phyloP scores from a whole-genome alignment of 1,284 basidiomycete genomes.

The Trichosporon faecale region DNA sequence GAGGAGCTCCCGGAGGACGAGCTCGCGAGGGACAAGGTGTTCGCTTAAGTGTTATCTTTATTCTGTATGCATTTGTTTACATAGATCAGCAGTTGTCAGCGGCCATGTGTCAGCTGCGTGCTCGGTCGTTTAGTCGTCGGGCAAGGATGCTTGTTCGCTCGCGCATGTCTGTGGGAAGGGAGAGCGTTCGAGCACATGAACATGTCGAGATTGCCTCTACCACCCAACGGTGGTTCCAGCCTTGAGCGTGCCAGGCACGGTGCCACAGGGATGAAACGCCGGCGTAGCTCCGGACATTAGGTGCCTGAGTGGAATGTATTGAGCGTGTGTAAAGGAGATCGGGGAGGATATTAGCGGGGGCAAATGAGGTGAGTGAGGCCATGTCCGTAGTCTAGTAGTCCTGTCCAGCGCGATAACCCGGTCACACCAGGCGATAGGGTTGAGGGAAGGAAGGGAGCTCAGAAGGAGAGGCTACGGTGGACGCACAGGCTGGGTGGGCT shows the following conservation, averaged over 20 bases:
- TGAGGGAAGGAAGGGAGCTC: neutral
- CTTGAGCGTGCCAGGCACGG: neutral
- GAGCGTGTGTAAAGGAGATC: neutral
- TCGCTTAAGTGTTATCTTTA: slow-evolving; percentile 58
- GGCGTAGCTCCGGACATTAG: slow-evolving; percentile 7
- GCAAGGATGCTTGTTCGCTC: no score
- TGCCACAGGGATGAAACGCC: slow-evolving; percentile 2
- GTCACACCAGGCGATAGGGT: neutral
- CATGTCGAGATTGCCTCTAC: neutral
- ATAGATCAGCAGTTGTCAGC: neutral
- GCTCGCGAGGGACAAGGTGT: slow-evolving; percentile 81
- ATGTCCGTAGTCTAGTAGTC: no score
- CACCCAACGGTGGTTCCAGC: neutral
- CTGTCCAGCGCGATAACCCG: neutral
- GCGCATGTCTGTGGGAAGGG: no score
- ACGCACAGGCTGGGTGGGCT: slow-evolving; percentile 9
- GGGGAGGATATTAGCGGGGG: neutral
- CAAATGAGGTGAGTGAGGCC: neutral
- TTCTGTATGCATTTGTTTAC: slow-evolving; percentile 9
- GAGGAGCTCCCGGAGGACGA: slow-evolving; percentile 67
- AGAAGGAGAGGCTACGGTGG: neutral
- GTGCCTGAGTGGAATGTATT: neutral
- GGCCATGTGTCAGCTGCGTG: neutral
- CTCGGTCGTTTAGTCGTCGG: no score
- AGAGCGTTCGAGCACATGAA: neutral